Evolutionary conservation across 1,284 basidiomycete genomes (phyloP).

Genomic region (Fomitopsis betulina): DNA sequence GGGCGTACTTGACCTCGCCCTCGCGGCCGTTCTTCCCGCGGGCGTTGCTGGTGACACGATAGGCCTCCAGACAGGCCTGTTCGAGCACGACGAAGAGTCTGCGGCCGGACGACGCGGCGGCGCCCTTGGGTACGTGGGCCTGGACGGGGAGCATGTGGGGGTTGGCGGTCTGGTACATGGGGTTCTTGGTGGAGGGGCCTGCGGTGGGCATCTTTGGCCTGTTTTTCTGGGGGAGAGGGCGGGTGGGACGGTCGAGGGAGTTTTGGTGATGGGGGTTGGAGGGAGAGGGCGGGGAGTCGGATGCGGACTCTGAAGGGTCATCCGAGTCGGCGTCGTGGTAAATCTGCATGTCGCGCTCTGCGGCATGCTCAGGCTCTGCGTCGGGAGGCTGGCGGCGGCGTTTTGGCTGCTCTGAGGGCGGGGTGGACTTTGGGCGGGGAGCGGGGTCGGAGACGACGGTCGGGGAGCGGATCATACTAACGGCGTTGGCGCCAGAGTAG

Average conservation of each 20-base stretch:
- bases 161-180: slow-evolving; percentile 47
- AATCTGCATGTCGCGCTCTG: slow-evolving; percentile 25
- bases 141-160: slow-evolving; percentile 79
- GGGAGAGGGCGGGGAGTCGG: slow-evolving; percentile 7
- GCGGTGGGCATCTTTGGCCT: neutral
- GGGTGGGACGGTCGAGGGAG: slow-evolving; percentile 35
- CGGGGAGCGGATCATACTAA: slow-evolving; percentile 11
- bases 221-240: slow-evolving; percentile 44
- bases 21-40: slow-evolving; percentile 48
- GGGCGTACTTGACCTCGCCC: slow-evolving; percentile 90
- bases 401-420: slow-evolving; percentile 25
- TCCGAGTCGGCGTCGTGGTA: slow-evolving; percentile 10
- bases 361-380: slow-evolving; percentile 9
- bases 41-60: slow-evolving; percentile 70
- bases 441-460: slow-evolving; percentile 17
- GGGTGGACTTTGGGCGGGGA: slow-evolving; percentile 34
- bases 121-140: slow-evolving; percentile 70
- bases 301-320: slow-evolving; percentile 14
- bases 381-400: slow-evolving; percentile 21
- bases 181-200: slow-evolving; percentile 21
- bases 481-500: slow-evolving; percentile 26
- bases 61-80: slow-evolving; percentile 94
- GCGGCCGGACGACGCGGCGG: slow-evolving; percentile 43
- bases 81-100: slow-evolving; percentile 89
- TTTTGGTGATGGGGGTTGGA: slow-evolving; percentile 18